Percentiles rank a stretch among this genome's conserved stretches.
Evolutionary conservation across 2,329 filamentous ascomycete genomes (phyloP).

Genomic region (Cladophialophora psammophila): DNA sequence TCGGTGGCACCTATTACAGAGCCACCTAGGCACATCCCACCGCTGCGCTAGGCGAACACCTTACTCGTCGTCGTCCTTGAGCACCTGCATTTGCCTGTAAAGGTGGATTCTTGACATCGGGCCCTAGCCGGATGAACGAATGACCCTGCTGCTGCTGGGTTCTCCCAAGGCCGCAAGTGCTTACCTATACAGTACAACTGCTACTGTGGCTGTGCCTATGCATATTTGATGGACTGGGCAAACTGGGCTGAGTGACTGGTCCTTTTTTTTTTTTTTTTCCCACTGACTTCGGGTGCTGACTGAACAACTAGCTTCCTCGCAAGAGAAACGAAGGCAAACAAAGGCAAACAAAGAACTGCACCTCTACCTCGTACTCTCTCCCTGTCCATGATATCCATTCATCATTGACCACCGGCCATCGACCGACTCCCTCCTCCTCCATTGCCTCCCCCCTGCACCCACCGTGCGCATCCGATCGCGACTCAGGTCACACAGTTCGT

Average conservation of each 20-base stretch:
- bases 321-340: not conserved
- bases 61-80: too few relatives aligned
- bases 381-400: not conserved
- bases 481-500: conserved; percentile 18
- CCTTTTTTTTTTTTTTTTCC: too few relatives aligned
- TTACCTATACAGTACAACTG: not conserved
- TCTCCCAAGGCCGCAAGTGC: conserved; percentile 1
- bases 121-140: not conserved
- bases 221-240: not conserved
- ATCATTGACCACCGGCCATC: not conserved
- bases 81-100: not conserved
- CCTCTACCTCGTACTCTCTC: not conserved
- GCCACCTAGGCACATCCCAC: not conserved
- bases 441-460: not conserved
- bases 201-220: not conserved
- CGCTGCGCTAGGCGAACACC: not conserved
- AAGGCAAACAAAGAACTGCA: not conserved
- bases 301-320: not conserved
- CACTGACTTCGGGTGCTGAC: conserved; percentile 3
- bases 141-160: not conserved
- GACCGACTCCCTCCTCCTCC: not conserved
- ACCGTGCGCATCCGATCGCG: conserved; percentile 5
- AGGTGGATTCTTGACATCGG: not conserved
- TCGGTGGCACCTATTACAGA: too few relatives aligned
- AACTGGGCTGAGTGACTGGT: not conserved